Evolutionary conservation across 2,329 filamentous ascomycete genomes (phyloP).

Genomic region (Fusarium acutatum): DNA sequence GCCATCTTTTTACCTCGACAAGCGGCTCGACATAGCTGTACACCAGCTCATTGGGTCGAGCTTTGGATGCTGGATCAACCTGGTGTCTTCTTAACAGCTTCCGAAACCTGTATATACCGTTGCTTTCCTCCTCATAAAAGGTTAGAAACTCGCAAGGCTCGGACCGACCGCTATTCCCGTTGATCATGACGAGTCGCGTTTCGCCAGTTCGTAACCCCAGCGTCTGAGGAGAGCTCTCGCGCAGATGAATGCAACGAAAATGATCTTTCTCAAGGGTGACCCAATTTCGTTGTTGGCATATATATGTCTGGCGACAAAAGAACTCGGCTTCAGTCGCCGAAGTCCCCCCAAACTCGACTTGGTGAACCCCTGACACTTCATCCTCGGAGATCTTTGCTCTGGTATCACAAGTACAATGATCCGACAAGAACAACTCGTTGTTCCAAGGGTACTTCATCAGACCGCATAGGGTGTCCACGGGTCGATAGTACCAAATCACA

Average conservation of each 20-base stretch:
- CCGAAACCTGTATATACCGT: constrained; percentile 53
- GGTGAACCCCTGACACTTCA: constrained; percentile 66
- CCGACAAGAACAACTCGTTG: constrained; percentile 80
- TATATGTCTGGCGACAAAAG: constrained; percentile 77
- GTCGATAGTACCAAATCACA: constrained; percentile 78
- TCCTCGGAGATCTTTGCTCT: constrained; percentile 56
- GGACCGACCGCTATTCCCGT: constrained; percentile 48
- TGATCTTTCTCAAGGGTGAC: constrained; percentile 64
- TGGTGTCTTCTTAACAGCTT: constrained; percentile 59
- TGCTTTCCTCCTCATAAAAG: constrained; percentile 26
- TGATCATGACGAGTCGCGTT: constrained; percentile 61
- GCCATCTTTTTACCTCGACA: constrained; percentile 46
- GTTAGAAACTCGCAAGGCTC: constrained; percentile 69
- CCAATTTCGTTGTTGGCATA: constrained; percentile 68
- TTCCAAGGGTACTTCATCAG: constrained; percentile 72
- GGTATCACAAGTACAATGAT: constrained; percentile 76
- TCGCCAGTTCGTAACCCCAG: constrained; percentile 61
- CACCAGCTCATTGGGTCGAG: constrained; percentile 66
- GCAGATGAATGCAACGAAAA: constrained; percentile 58
- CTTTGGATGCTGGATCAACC: constrained; percentile 46
- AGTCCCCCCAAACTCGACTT: constrained; percentile 65
- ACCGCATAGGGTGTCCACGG: constrained; percentile 75
- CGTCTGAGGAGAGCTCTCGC: constrained; percentile 15
- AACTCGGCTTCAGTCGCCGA: constrained; percentile 60
- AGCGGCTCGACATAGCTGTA: constrained; percentile 56